Base-by-base conservation (phyloP, 2,329 filamentous ascomycete genomes). In the Arthrobotrys megalospora region DNA sequence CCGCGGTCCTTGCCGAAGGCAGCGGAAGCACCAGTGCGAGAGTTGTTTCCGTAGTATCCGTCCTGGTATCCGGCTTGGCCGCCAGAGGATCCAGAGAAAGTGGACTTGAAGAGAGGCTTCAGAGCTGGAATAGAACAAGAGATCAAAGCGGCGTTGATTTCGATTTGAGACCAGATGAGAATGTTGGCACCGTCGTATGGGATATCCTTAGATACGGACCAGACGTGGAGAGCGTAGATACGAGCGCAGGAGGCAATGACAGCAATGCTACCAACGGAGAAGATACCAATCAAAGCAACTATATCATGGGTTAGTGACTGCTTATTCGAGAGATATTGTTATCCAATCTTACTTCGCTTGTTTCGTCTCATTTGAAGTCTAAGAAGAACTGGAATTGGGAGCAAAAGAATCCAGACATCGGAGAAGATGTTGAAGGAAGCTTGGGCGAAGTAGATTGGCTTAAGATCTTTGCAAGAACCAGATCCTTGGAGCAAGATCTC, bases 381-480 rank as follows among this genome's bases (percentile, higher is more conserved):
- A 83, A 86, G 85, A 12, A 88, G 84, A n/a, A 86, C 85, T 36
- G 85, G 84, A 75, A 88, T 84, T 0, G 87, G 87, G 45, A 88
- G 81, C 16, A 84, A 36, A 43, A 88, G 81, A 47, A 88, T 85
- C 71, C 87, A 79, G 14, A 87, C 66, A 70, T 88, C 86, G 8
- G 85, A 86, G 12, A 84, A 80, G 28, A 88, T 86, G 63, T 86
- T 87, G 77, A 86, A 85, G 0, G 84, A 84, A 0, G 84, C 84
- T 66, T 85, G 84, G 34, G 82, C 83, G 45, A 85, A 84, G 69
- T 85, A 85, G 11, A 83, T 83, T 7, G 83, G 82, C 43, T 84
- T 82, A 58, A 84, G 82, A 71, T 85, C 82, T 67, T 83, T 84
- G 68, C 85, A 86, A 1, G 75, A 78, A 10, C 75, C 75, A 16